These are phyloP conservation scores for Citrus sp. DNA, from an alignment of 345 rosid species.

Conservation along the genomic window DNA sequence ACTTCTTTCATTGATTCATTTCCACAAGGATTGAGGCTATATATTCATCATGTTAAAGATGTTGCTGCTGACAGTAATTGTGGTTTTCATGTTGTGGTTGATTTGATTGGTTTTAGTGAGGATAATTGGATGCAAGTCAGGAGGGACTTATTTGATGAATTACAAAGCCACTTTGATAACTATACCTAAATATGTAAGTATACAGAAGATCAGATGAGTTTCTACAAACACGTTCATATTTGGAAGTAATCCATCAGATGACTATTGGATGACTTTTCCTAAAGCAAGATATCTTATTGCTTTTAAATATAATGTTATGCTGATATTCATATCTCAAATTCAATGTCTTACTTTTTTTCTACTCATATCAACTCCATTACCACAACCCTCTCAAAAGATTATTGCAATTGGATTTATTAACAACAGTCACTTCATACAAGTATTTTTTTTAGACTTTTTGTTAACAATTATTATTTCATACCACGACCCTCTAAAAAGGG, in stretches of 20 bases:
- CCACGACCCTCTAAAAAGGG: too few species aligned
- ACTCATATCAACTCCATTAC: neutral
- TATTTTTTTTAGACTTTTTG: neutral
- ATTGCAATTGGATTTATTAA: neutral
- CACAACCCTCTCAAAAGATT: neutral
- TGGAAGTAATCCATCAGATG: too few species aligned
- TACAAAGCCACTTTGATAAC: neutral
- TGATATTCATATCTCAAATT: neutral
- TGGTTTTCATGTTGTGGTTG: neutral
- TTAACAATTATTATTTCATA: neutral
- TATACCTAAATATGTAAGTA: neutral
- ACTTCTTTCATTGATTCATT: too few species aligned
- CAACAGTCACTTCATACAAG: neutral
- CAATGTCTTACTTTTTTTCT: neutral
- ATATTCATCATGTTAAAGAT: neutral
- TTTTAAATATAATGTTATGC: neutral
- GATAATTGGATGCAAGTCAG: neutral
- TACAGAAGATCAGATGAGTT: neutral
- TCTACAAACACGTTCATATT: too few species aligned
- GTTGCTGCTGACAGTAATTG: neutral
- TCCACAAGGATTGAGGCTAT: neutral
- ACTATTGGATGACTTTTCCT: neutral
- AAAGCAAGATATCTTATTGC: neutral
- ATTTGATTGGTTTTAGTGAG: neutral
- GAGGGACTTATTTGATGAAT: neutral